These are phyloP conservation scores for Calvatia gigantea DNA, from an alignment of 768 basidiomycete species.

Conservation along the genomic window DNA sequence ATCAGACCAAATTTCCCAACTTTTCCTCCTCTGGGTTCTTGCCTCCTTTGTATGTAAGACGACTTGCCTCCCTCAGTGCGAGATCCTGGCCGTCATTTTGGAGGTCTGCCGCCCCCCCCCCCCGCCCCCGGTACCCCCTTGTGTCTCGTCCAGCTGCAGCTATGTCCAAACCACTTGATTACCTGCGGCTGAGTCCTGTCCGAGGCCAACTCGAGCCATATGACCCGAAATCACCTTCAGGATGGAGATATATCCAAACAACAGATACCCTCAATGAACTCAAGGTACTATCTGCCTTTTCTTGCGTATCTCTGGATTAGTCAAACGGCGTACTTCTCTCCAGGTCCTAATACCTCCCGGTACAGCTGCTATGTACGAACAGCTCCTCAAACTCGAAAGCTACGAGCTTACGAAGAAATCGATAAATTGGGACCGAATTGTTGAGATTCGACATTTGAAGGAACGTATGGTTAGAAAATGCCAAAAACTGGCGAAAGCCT, in stretches of 20 bases:
- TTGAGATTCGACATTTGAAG: slow-evolving; percentile 74
- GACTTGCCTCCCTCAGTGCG: not conserved
- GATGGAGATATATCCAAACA: slow-evolving; percentile 72
- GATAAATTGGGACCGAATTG: slow-evolving; percentile 65
- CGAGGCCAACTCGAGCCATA: slow-evolving; percentile 74
- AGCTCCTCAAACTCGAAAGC: slow-evolving; percentile 60
- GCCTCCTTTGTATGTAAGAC: slow-evolving; percentile 7
- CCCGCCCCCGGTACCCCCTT: not conserved
- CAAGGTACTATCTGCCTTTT: slow-evolving; percentile 42
- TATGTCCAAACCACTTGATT: slow-evolving; percentile 40
- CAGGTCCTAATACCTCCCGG: slow-evolving; percentile 69
- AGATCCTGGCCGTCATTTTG: not conserved
- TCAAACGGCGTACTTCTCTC: not conserved
- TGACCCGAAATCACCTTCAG: slow-evolving; percentile 48
- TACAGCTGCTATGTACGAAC: slow-evolving; percentile 62
- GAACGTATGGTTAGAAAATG: slow-evolving; percentile 83
- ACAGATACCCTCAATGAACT: slow-evolving; percentile 76
- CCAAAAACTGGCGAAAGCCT: slow-evolving; percentile 52
- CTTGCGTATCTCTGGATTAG: not conserved
- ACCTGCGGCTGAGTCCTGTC: slow-evolving; percentile 61
- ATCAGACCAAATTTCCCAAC: slow-evolving; percentile 3
- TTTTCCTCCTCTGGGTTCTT: slow-evolving; percentile 9
- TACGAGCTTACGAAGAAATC: slow-evolving; percentile 57
- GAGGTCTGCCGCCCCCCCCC: not conserved
- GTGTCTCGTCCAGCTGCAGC: slow-evolving; percentile 12